Conservation (phyloP, 2,329 filamentous ascomycete genomes). For the Trichoderma citrinoviride region DNA sequence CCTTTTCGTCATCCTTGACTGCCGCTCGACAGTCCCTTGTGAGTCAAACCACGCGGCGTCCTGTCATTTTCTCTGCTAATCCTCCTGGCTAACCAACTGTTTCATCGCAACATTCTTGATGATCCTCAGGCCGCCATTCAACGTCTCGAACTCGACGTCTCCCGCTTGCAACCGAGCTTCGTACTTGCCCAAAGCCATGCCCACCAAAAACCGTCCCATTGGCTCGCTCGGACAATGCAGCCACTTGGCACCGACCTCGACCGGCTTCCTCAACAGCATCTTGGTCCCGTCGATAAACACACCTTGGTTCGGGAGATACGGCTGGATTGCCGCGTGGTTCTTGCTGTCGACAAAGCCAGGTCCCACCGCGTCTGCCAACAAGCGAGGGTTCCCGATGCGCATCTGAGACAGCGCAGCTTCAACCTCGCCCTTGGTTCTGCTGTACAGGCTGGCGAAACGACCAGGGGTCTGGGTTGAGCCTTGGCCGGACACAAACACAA, state of each 20-base stretch:
- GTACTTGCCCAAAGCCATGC: constrained; percentile 2
- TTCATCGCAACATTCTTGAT: constrained; percentile 6
- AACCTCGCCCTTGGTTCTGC: constrained; percentile 5
- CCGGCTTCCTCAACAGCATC: neutral
- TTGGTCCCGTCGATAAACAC: neutral
- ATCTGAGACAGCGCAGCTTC: neutral
- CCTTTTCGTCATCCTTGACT: too few species aligned
- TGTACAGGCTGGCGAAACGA: neutral
- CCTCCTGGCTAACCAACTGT: neutral
- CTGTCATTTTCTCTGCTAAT: too few species aligned
- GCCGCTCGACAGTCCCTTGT: neutral
- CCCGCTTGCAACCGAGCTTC: neutral
- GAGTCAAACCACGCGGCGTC: neutral
- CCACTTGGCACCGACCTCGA: constrained; percentile 8
- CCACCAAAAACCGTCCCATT: neutral
- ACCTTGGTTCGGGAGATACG: neutral
- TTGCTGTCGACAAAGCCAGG: neutral
- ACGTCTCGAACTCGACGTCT: neutral
- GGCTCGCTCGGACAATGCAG: constrained; percentile 9
- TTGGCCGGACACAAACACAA: constrained; percentile 8
- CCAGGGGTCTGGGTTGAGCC: constrained; percentile 5
- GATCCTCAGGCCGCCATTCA: constrained; percentile 5
- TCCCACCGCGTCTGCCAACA: neutral
- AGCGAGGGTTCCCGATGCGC: neutral
- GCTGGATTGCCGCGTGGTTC: neutral